Evolutionary conservation across 345 rosid genomes (phyloP).

Genomic region (Hypericum androsaemum): DNA sequence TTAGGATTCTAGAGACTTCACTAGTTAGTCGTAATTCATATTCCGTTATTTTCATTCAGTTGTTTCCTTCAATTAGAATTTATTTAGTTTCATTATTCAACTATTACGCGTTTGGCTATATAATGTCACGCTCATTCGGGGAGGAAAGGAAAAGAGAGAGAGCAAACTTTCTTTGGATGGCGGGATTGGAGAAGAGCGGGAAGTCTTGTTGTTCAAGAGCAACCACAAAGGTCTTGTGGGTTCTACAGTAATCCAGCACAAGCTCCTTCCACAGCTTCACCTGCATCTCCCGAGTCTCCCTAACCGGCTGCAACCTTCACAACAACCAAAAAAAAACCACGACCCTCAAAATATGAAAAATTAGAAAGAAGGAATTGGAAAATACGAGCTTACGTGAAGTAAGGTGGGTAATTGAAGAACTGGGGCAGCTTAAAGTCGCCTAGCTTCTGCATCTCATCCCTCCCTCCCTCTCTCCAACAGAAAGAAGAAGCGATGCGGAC

Average conservation of each 20-base stretch:
- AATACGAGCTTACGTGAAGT: constrained; percentile 66
- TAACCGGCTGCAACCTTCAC: constrained; percentile 83
- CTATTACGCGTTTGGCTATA: too few species aligned
- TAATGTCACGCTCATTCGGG: too few species aligned
- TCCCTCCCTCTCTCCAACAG: too few species aligned
- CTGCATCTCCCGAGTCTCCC: constrained; percentile 94
- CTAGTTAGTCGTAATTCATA: too few species aligned
- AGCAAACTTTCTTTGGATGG: constrained; percentile 54
- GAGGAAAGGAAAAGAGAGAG: too few species aligned
- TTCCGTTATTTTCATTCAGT: too few species aligned
- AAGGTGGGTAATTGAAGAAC: constrained; percentile 92
- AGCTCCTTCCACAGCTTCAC: constrained; percentile 89
- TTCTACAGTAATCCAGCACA: constrained; percentile 69
- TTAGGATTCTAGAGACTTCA: too few species aligned
- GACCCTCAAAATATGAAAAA: not conserved
- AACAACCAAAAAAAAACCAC: not conserved
- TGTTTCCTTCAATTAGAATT: too few species aligned
- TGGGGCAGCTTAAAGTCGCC: constrained; percentile 90
- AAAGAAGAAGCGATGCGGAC: too few species aligned
- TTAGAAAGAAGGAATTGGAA: not conserved
- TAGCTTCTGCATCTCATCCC: constrained; percentile 66
- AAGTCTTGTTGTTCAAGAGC: constrained; percentile 76
- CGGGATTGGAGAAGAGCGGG: constrained; percentile 70
- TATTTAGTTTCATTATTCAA: too few species aligned
- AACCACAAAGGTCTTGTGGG: constrained; percentile 56